Conservation (phyloP, 768 basidiomycete genomes). For the Atractiella rhizophila region DNA sequence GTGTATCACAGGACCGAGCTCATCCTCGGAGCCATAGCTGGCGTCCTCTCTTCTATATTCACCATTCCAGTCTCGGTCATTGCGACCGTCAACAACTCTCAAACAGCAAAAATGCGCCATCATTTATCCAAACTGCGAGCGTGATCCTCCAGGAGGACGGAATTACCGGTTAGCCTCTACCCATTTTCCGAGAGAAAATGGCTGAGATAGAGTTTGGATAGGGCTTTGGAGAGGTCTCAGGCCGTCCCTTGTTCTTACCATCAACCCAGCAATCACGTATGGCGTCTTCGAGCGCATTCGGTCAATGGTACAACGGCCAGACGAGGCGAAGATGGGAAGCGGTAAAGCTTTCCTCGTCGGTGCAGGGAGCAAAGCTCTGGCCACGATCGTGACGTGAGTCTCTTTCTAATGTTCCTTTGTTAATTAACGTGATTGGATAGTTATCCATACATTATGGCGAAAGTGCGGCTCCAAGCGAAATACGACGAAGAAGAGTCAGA, state of each 20-base stretch:
- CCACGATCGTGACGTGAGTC: conserved; percentile 49
- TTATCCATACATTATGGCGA: conserved; percentile 78
- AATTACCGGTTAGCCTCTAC: conserved; percentile 26
- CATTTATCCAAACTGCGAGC: conserved; percentile 49
- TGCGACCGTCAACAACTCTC: conserved; percentile 92
- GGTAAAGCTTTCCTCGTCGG: conserved; percentile 62
- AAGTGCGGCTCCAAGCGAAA: conserved; percentile 80
- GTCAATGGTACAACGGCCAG: conserved; percentile 32
- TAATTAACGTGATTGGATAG: conserved; percentile 36
- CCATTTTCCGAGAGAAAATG: conserved; percentile 6
- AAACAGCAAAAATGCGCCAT: conserved; percentile 22
- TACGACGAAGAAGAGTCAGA: conserved; percentile 26
- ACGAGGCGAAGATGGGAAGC: conserved; percentile 40
- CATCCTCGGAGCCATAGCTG: conserved; percentile 66
- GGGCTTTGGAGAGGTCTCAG: conserved; percentile 84
- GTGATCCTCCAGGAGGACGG: conserved; percentile 81
- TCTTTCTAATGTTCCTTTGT: neutral
- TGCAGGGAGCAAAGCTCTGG: conserved; percentile 76
- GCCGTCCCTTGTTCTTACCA: conserved; percentile 77
- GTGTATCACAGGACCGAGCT: conserved; percentile 32
- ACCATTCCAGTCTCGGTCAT: conserved; percentile 96
- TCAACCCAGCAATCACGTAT: conserved; percentile 80
- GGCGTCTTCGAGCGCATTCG: conserved; percentile 84
- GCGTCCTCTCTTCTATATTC: conserved; percentile 85
- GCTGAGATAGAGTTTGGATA: conserved; percentile 18